A percentile compares a stretch with the other conserved stretches of the same genome.
These are phyloP conservation scores for Quercus robur DNA, from an alignment of 306 rosid genomes.

Conservation along the genomic window DNA sequence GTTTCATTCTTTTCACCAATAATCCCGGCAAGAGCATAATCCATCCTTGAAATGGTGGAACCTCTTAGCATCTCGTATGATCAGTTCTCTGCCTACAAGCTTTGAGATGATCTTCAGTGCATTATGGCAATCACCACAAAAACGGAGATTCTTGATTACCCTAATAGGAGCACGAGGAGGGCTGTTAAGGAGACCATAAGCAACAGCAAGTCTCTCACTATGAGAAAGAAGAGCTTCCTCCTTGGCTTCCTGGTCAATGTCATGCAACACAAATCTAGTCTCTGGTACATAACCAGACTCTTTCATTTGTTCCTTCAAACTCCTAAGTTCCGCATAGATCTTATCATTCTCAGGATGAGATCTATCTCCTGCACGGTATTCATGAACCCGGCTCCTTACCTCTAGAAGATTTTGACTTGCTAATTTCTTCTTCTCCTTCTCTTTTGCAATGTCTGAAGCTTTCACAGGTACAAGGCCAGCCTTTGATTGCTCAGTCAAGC, in stretches of 20 bases:
- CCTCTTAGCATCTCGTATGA: constrained; percentile 43
- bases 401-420: constrained; percentile 55
- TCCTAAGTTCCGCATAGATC: constrained; percentile 61
- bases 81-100: constrained; percentile 44
- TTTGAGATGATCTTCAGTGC: constrained; percentile 46
- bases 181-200: constrained; percentile 28
- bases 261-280: constrained; percentile 41
- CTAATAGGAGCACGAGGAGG: constrained; percentile 64
- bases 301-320: constrained; percentile 71
- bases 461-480: constrained; percentile 69
- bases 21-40: constrained; percentile 46
- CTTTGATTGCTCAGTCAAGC: constrained; percentile 58
- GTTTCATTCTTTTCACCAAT: constrained; percentile 35
- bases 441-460: constrained; percentile 48
- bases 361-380: constrained; percentile 66
- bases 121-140: constrained; percentile 51
- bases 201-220: constrained; percentile 75
- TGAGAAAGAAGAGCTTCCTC: constrained; percentile 79
- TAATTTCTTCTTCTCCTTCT: constrained; percentile 57
- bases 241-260: constrained; percentile 80
- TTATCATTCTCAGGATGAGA: constrained; percentile 28
- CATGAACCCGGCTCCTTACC: constrained; percentile 72
- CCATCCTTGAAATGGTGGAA: constrained; percentile 48
- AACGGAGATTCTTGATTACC: constrained; percentile 79
- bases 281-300: constrained; percentile 64